Conservation (phyloP, 202 grass and related monocot species). For the Schoenoplectus tabernaemontani region DNA sequence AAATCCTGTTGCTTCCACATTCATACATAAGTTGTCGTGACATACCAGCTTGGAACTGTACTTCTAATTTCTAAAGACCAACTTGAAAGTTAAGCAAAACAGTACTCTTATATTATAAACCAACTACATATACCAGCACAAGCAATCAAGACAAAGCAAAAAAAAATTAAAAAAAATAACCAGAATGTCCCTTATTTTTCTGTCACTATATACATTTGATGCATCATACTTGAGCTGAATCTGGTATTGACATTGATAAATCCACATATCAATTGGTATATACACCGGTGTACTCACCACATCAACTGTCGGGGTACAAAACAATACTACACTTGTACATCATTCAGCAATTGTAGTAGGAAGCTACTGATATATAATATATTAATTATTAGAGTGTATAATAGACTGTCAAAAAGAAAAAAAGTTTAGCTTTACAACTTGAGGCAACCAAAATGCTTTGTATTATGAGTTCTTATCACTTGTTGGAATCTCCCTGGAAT, state of each 20-base stretch:
- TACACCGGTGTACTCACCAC: background rate
- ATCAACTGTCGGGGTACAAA: background rate
- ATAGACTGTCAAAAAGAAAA: background rate
- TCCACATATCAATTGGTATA: background rate
- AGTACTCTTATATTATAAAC: background rate
- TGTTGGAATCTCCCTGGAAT: background rate
- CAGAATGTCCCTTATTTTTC: background rate
- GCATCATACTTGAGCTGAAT: background rate
- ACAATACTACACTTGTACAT: background rate
- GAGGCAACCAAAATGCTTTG: background rate
- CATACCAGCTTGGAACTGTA: background rate
- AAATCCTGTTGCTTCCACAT: background rate
- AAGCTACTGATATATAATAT: background rate
- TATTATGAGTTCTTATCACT: background rate
- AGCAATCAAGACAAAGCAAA: background rate
- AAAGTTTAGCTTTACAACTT: background rate
- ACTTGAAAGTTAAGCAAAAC: background rate
- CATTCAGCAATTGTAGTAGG: background rate
- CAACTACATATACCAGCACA: background rate
- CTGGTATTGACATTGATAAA: background rate
- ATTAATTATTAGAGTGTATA: background rate
- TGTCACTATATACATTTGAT: background rate
- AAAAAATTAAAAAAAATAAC: background rate
- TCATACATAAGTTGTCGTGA: background rate
- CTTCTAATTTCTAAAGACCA: background rate